Base-by-base conservation (phyloP, 352 stramenopile genomes). In the Pythium myriotylum region DNA sequence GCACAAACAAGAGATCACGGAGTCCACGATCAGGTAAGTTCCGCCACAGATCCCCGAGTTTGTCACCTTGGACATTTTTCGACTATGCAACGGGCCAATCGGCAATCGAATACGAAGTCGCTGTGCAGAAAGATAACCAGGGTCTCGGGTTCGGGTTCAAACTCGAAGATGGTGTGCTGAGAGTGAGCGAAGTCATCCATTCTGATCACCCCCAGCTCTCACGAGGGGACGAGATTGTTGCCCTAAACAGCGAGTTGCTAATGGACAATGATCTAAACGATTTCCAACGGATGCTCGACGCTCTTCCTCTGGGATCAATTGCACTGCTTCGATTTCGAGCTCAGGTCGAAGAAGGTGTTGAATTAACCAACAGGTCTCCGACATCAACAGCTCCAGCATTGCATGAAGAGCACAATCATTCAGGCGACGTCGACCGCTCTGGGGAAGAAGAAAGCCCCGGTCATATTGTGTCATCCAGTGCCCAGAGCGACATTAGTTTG, bases 11-110 rank as follows among this genome's bases (percentile, higher is more conserved):
- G 14, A 58, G 23, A 46, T 54, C n/a, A 41, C 52, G 10, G 29
- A 70, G 46, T 37, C 43, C 19, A 17, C 47, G 48, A 20, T 32
- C 32, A 7, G 41, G 33, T 16, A 29, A 42, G 7, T 19, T 42
- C 19, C 46, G 45, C 35, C 23, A 52, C 22, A 45, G 78, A 37
- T 82, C 78, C 13, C 68, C 77, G 9, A 86, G 69, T 52, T 60
- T 89, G 20, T 79, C 84, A 13, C 82, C 85, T 20, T 94, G 77
- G 81, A 92, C 81, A 49, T 87, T 79, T 46, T 91, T 81, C 54
- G 76, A 91, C 37, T 89, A 90, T 35, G 65, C 50, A 23, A 88
- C 79, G 8, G 85, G 79, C 14, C 77, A 89, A 45, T 89, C 74
- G 2, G 70, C 81, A 0, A 77, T 77, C 45, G 81, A 92, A 55